Base-by-base conservation (phyloP, 2,329 filamentous ascomycete genomes). In the Cercospora sp. region DNA sequence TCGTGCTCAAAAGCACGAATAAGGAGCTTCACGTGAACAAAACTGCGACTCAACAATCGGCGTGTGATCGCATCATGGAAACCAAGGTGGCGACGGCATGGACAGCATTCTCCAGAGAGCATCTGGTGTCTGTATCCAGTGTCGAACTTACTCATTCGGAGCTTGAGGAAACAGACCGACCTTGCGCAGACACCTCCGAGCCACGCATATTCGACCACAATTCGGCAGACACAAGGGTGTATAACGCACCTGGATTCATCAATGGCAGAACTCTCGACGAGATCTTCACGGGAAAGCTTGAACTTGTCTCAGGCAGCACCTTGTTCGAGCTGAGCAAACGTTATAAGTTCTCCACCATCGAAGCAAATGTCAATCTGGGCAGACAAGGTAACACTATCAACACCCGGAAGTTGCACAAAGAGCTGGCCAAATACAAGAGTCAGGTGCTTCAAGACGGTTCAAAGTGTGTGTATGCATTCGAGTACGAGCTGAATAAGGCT, bases 211-310 rank as follows among this genome's bases (percentile, higher is more conserved):
- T 26, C 13, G 21, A 26, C 24, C 16, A 28, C 3, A 5, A 24
- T 2, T 26, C 24, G 5, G 49, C 12, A 28, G 3, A 24, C 13
- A 16, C 16, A 55, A n/a, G 12, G 3, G 21, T 28, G 24, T 49
- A 18, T 3, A 34, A 28, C 16, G 12, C 21, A 18, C 37, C 60
- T 30, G 60, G 60, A 13, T 26, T 62, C 26, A 28, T 62, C 60
- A 24, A 63, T 7, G 61, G 61, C 30, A 24, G 28, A 9, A 63
- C 28, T 16, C 28, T 63, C 3, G 62, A 62, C 21, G 66, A 68
- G 37, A 68, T 68, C 13, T 68, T 68, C 8, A 55, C 62, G 1
- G 63, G 58, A 13, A 63, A 65, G 9, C n/a, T 53, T 2, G 30
- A 62, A 3, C 66, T 57, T 16, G 53, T 68, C 18, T 34, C 51